phyloP scores from a whole-genome alignment of 345 rosid genomes.

The Gossypium arboreum region DNA sequence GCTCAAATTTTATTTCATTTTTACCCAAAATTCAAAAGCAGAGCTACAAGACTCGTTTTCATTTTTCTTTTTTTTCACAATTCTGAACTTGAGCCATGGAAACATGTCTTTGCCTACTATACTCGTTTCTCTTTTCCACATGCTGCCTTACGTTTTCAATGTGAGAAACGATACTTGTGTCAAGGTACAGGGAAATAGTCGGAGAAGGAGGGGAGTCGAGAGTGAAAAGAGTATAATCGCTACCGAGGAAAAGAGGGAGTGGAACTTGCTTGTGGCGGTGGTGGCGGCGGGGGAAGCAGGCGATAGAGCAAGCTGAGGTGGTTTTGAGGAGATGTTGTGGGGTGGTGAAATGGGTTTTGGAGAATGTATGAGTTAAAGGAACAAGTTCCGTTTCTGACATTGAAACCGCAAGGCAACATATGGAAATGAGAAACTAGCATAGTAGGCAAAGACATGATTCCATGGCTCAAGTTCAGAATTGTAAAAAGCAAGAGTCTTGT shows the following conservation, averaged over 20 bases:
- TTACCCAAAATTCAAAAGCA: neutral
- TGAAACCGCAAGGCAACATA: conserved; percentile 22
- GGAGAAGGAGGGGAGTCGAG: conserved; percentile 42
- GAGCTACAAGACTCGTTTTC: neutral
- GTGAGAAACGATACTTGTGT: conserved; percentile 50
- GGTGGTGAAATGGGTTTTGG: conserved; percentile 46
- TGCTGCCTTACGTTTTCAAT: conserved; percentile 22
- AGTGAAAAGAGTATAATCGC: conserved; percentile 75
- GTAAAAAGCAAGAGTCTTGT: neutral
- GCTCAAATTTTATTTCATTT: no score
- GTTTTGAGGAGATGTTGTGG: conserved; percentile 80
- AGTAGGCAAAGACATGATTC: conserved; percentile 26
- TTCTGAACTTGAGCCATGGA: conserved; percentile 31
- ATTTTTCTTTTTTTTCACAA: neutral
- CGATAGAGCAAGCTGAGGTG: conserved; percentile 62
- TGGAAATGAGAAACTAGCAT: conserved; percentile 28
- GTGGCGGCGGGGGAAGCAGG: conserved; percentile 46
- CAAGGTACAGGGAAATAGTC: conserved; percentile 69
- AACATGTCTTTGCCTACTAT: conserved; percentile 21
- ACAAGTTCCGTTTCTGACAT: conserved; percentile 33
- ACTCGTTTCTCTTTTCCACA: conserved; percentile 27
- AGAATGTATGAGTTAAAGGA: conserved; percentile 66
- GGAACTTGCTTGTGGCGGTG: conserved; percentile 47
- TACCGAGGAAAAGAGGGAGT: conserved; percentile 89
- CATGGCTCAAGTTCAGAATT: conserved; percentile 26